A percentile compares a stretch with the other conserved stretches of the same genome.
These are phyloP conservation scores for Aureobasidium sp. DNA, from an alignment of 2,329 filamentous ascomycete species.

Conservation along the genomic window DNA sequence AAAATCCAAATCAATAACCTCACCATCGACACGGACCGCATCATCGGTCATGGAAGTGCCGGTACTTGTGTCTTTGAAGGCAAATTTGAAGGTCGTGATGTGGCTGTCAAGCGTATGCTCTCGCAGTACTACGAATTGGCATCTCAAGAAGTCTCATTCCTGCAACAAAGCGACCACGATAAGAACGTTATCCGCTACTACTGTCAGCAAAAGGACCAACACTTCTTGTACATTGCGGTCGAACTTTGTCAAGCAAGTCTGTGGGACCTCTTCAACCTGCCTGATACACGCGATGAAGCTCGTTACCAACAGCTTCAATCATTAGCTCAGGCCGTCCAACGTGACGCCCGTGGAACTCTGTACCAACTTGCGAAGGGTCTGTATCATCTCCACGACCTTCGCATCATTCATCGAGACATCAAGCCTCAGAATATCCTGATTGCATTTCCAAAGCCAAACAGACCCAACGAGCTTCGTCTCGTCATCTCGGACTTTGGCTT, in stretches of 20 bases:
- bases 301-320: conserved; percentile 36
- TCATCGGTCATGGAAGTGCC: conserved; percentile 75
- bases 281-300: conserved; percentile 43
- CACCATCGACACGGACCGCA: conserved; percentile 52
- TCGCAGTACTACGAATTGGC: conserved; percentile 95
- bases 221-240: conserved; percentile 92
- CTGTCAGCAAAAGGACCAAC: conserved; percentile 78
- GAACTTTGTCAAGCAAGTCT: conserved; percentile 91
- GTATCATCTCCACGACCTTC: conserved; percentile 78
- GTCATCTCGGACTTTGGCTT: conserved; percentile 96
- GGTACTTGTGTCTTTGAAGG: conserved; percentile 95
- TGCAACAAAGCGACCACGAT: conserved; percentile 92
- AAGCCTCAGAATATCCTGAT: conserved; percentile 98
- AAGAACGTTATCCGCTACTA: conserved; percentile 96
- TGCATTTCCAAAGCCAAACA: conserved; percentile 56
- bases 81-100: conserved; percentile 85
- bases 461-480: conserved; percentile 37
- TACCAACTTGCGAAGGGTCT: conserved; percentile 87
- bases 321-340: conserved; percentile 64
- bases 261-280: conserved; percentile 76
- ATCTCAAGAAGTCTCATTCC: conserved; percentile 81
- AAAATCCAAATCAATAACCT: conserved; percentile 55
- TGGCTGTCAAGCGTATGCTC: conserved; percentile 94
- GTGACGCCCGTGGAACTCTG: conserved; percentile 71
- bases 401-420: conserved; percentile 93